Conservation (phyloP, 495 filamentous ascomycete genomes). For the Hypoxylon fuscum region DNA sequence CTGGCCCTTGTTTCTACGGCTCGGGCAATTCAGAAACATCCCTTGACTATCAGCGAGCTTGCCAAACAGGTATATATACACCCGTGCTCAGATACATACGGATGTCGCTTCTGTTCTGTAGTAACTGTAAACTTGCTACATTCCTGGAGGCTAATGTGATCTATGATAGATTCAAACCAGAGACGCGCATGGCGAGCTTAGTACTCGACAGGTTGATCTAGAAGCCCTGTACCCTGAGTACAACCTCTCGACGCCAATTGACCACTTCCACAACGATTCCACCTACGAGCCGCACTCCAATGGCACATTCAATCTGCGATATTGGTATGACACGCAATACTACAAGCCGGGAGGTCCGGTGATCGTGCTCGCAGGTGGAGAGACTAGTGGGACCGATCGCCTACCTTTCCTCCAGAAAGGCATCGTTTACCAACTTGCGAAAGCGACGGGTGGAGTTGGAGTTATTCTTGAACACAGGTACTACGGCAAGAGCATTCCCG, state of each 20-base stretch:
- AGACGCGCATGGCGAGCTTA: slow-evolving; percentile 23
- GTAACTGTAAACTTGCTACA: not conserved
- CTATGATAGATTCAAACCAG: slow-evolving; percentile 27
- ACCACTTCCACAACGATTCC: slow-evolving; percentile 79
- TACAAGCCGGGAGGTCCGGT: slow-evolving; percentile 77
- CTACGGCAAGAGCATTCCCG: slow-evolving; percentile 71
- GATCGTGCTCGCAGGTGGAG: slow-evolving; percentile 73
- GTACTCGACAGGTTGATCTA: slow-evolving; percentile 49
- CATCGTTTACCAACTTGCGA: slow-evolving; percentile 67
- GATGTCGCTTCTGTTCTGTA: not conserved
- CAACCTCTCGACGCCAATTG: slow-evolving; percentile 72
- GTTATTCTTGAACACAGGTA: slow-evolving; percentile 82
- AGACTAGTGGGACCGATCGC: slow-evolving; percentile 64
- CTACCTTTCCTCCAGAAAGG: slow-evolving; percentile 75
- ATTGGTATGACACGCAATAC: slow-evolving; percentile 75
- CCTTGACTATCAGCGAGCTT: slow-evolving; percentile 36
- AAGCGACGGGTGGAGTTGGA: slow-evolving; percentile 72
- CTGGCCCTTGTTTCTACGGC: slow-evolving; percentile 21
- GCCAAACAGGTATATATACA: slow-evolving; percentile 27
- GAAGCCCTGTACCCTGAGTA: slow-evolving; percentile 61
- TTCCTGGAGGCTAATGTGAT: not conserved
- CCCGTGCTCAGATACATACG: not conserved
- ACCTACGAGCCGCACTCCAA: slow-evolving; percentile 73
- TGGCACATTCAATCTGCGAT: slow-evolving; percentile 68
- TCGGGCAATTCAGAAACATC: slow-evolving; percentile 34